These are phyloP conservation scores for Solanum paucissectum DNA, from an alignment of 257 asterid genomes.

Conservation along the genomic window DNA sequence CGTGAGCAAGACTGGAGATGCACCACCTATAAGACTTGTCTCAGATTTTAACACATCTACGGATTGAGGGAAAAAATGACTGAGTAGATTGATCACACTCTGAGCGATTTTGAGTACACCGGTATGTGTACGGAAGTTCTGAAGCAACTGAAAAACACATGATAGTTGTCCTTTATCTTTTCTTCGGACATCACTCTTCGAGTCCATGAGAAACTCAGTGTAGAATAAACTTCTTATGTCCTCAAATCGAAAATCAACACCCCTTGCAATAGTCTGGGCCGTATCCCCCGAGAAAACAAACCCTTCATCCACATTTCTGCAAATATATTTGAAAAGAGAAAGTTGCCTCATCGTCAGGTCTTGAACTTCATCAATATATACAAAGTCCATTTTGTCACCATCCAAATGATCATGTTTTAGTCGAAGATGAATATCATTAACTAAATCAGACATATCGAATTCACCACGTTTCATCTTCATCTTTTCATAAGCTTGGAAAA, in stretches of 20 bases:
- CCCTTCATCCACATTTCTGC: conserved; percentile 53
- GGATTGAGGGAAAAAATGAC: conserved; percentile 41
- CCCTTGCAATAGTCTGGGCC: conserved; percentile 57
- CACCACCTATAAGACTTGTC: conserved; percentile 49
- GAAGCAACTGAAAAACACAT: conserved; percentile 25
- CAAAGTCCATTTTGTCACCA: conserved; percentile 66
- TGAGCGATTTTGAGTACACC: conserved; percentile 55
- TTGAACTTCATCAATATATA: conserved; percentile 65
- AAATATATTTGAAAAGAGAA: conserved; percentile 44
- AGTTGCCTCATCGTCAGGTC: conserved; percentile 53
- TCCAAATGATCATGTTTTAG: conserved; percentile 12
- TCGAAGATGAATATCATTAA: conserved; percentile 38
- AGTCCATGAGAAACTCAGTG: conserved; percentile 29
- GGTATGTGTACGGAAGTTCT: conserved; percentile 57
- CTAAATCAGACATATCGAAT: conserved; percentile 62
- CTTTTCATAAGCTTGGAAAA: conserved; percentile 46
- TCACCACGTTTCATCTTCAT: conserved; percentile 36
- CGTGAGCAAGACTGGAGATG: conserved; percentile 48
- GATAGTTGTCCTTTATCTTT: conserved; percentile 38
- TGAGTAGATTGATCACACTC: conserved; percentile 46
- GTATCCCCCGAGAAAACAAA: conserved; percentile 64
- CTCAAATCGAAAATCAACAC: conserved; percentile 57
- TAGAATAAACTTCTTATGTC: conserved; percentile 54
- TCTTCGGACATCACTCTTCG: conserved; percentile 9
- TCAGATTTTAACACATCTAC: conserved; percentile 46